Conservation (phyloP, 2,329 filamentous ascomycete species). For the Colletotrichum ledebouriae region DNA sequence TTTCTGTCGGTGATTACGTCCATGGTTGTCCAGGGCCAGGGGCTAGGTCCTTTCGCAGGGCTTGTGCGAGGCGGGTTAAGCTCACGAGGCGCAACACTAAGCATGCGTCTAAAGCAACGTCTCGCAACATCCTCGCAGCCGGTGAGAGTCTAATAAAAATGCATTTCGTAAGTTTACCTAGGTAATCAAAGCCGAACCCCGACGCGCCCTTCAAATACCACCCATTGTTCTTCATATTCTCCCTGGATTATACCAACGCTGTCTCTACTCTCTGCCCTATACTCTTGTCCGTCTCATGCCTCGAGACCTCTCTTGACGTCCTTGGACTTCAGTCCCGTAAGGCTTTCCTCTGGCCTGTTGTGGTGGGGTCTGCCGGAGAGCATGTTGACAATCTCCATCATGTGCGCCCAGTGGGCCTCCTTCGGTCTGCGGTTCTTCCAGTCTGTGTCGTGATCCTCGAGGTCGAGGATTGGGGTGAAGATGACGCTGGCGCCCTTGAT, state of each 20-base stretch:
- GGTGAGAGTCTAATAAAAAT: conserved; percentile 23
- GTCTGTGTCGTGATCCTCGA: conserved; percentile 90
- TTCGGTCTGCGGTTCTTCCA: conserved; percentile 91
- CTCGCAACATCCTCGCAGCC: background rate
- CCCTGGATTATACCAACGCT: conserved; percentile 18
- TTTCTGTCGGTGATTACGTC: background rate
- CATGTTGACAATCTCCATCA: conserved; percentile 87
- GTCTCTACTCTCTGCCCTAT: background rate
- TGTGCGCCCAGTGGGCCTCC: conserved; percentile 84
- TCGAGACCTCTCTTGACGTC: conserved; percentile 69
- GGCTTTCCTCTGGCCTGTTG: conserved; percentile 60
- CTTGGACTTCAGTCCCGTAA: conserved; percentile 69
- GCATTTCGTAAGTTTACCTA: conserved; percentile 32
- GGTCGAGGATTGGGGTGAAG: conserved; percentile 84
- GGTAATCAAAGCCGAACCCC: conserved; percentile 37
- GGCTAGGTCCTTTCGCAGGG: background rate
- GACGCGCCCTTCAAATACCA: conserved; percentile 36
- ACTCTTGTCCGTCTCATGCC: conserved; percentile 2
- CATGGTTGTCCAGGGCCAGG: background rate
- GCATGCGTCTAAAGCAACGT: conserved; percentile 2
- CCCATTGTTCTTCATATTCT: conserved; percentile 23
- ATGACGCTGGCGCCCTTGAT: conserved; percentile 91
- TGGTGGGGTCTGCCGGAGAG: conserved; percentile 79
- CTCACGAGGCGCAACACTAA: background rate
- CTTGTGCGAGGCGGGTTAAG: background rate